Conservation (phyloP, 176 grass and related monocot genomes). For the Phoenix dactylifera region DNA sequence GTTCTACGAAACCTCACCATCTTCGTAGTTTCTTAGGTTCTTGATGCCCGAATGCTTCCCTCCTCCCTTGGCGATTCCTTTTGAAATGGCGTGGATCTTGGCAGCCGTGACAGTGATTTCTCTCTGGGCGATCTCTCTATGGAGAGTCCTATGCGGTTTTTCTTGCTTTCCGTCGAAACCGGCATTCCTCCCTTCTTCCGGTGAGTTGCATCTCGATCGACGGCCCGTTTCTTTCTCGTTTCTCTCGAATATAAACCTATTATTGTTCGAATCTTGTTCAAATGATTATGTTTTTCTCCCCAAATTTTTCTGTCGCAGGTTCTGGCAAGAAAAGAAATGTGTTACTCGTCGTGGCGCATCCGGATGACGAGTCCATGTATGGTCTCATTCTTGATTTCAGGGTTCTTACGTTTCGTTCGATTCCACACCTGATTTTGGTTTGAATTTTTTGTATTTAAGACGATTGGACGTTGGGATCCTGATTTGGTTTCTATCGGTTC, state of each 20-base stretch:
- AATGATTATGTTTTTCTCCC: not conserved
- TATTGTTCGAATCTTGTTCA: not conserved
- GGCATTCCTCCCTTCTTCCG: not conserved
- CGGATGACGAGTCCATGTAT: conserved; percentile 96
- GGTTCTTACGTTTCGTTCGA: too few relatives aligned
- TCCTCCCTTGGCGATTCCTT: not conserved
- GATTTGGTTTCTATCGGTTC: too few relatives aligned
- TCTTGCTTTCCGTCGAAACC: not conserved
- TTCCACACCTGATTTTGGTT: too few relatives aligned
- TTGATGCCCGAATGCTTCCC: too few relatives aligned
- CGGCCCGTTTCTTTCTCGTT: not conserved
- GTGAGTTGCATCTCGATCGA: not conserved
- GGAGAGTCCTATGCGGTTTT: conserved; percentile 13
- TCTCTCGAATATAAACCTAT: not conserved
- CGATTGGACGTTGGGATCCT: too few relatives aligned
- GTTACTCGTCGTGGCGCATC: conserved; percentile 73
- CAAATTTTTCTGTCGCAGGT: not conserved
- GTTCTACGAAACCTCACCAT: too few relatives aligned
- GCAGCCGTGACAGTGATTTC: conserved; percentile 10
- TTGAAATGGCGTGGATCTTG: conserved; percentile 36
- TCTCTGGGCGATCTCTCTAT: conserved; percentile 41
- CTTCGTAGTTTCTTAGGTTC: too few relatives aligned
- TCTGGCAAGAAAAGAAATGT: conserved; percentile 44
- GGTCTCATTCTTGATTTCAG: not conserved
- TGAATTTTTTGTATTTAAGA: too few relatives aligned